Conservation (phyloP, 2,329 filamentous ascomycete genomes). For the Pyricularia pennisetigena region DNA sequence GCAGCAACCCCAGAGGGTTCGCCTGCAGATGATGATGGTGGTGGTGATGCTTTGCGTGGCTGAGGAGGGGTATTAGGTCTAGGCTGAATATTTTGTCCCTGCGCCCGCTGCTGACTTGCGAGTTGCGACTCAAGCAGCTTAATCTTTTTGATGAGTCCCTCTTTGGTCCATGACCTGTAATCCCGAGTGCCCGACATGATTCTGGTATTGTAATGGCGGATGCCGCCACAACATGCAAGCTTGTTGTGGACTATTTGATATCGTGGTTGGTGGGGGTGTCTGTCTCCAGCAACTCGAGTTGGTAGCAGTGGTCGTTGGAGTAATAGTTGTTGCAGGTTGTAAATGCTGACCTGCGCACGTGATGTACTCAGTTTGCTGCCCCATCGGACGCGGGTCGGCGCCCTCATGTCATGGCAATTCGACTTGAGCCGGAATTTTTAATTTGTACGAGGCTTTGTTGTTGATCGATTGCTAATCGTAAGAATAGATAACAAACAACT, state of each 20-base stretch:
- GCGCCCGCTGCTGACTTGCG: neutral
- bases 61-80: neutral
- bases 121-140: constrained; percentile 8
- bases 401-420: neutral
- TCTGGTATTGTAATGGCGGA: neutral
- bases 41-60: neutral
- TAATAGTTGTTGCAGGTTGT: neutral
- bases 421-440: neutral
- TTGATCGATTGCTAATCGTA: neutral
- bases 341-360: neutral
- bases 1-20: neutral
- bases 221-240: neutral
- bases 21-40: neutral
- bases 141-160: constrained; percentile 16
- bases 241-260: neutral
- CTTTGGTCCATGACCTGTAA: constrained; percentile 14
- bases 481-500: neutral
- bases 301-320: neutral
- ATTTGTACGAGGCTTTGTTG: neutral
- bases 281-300: neutral
- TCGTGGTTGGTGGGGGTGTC: neutral
- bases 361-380: constrained; percentile 6
- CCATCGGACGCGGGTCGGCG: neutral
- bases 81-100: neutral
- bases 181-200: constrained; percentile 1